Evolutionary conservation across 139 green algal species (phyloP).

Genomic region (Chlamydomonas eustigma): DNA sequence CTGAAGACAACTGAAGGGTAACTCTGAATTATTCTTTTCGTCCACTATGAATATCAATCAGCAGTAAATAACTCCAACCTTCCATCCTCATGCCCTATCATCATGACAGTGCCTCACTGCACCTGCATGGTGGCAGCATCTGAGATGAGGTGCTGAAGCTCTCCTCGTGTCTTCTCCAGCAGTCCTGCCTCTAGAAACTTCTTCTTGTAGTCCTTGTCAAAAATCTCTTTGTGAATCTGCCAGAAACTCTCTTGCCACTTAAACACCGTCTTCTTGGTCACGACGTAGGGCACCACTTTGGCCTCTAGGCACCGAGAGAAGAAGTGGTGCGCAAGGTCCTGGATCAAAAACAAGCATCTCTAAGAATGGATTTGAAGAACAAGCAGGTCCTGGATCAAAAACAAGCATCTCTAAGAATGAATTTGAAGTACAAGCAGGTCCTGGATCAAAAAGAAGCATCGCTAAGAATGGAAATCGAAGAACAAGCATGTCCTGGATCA

Average conservation of each 20-base stretch:
- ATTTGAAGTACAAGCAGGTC: not conserved
- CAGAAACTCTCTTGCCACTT: slow-evolving; percentile 3
- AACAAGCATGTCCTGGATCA: no score
- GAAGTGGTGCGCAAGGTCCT: not conserved
- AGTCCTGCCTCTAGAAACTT: not conserved
- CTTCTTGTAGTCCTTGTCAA: not conserved
- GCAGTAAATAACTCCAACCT: no score
- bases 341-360: no score
- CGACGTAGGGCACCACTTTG: not conserved
- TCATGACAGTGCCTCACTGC: no score
- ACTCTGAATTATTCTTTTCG: no score
- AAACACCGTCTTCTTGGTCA: not conserved
- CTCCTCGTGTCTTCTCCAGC: not conserved
- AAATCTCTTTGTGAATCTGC: not conserved
- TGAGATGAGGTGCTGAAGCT: not conserved
- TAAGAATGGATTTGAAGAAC: not conserved
- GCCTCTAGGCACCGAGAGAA: not conserved
- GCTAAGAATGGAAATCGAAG: no score
- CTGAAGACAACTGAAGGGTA: no score
- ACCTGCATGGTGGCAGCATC: not conserved
- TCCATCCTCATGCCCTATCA: no score
- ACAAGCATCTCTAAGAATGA: no score
- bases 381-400: no score
- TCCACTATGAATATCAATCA: no score
- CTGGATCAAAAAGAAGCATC: no score